Percentiles rank a stretch among this genome's conserved stretches.
Evolutionary conservation across 352 stramenopile genomes (phyloP).

Genomic region (Thraustotheca clavata): DNA sequence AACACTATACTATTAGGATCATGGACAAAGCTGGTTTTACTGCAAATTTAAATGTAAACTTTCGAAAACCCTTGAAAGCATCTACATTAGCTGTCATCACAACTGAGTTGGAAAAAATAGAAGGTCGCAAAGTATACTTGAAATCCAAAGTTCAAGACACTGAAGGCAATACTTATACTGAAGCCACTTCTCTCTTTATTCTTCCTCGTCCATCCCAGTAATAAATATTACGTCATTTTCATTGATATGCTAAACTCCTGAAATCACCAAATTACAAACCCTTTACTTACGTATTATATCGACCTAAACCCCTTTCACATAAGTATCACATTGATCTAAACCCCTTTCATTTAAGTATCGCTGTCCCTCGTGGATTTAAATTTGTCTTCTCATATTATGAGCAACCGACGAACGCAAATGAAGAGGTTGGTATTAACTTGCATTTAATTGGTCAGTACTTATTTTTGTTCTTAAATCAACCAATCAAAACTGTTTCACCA

Average conservation of each 20-base stretch:
- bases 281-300: no score
- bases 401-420: not conserved
- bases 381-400: constrained; percentile 7
- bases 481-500: not conserved
- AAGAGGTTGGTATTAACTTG: not conserved
- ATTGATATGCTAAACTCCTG: no score
- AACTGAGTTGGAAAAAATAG: constrained; percentile 5
- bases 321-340: not conserved
- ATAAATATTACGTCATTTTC: not conserved
- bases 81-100: constrained; percentile 2
- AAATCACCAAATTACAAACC: no score
- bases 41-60: constrained; percentile 22
- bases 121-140: constrained; percentile 19
- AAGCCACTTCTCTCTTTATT: constrained; percentile 16
- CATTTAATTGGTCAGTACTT: not conserved
- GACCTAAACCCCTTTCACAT: not conserved
- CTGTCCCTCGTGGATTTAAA: not conserved
- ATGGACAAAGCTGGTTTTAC: constrained; percentile 14
- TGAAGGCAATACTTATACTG: constrained; percentile 11
- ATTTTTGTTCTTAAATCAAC: constrained; percentile 1
- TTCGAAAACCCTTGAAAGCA: constrained; percentile 1
- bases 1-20: not conserved
- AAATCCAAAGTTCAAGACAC: constrained; percentile 7
- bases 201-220: constrained; percentile 1
- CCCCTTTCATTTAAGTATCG: not conserved